Evolutionary conservation across 2,329 filamentous ascomycete genomes (phyloP).

Genomic region (Myriosclerotinia scirpicola): DNA sequence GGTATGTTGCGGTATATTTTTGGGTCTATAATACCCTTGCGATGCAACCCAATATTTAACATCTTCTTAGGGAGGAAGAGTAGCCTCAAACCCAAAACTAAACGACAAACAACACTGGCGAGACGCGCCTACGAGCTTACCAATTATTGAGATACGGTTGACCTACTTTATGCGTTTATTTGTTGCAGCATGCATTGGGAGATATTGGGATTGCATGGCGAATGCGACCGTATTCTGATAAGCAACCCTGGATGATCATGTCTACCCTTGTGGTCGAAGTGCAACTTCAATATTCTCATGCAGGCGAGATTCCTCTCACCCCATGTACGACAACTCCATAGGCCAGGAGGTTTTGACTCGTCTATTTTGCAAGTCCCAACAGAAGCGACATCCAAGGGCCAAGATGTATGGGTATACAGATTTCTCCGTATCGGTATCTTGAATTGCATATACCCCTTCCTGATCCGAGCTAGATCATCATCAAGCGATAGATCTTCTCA

Average conservation of each 20-base stretch:
- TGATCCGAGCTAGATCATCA: conserved; percentile 15
- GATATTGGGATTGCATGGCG: background rate
- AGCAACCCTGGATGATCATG: conserved; percentile 9
- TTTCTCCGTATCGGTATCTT: conserved; percentile 8
- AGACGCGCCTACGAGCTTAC: background rate
- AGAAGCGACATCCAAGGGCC: conserved; percentile 1
- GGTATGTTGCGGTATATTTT: no score
- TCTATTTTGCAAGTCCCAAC: background rate
- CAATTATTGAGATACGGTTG: background rate
- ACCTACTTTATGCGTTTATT: background rate
- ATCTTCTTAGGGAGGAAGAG: no score
- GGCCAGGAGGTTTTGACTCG: background rate
- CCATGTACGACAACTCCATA: background rate
- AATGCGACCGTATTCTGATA: background rate
- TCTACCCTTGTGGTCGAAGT: conserved; percentile 16
- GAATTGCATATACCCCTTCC: background rate
- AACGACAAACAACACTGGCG: background rate
- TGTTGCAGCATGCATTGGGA: background rate
- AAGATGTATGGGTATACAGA: background rate
- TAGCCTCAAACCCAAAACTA: conserved; percentile 1
- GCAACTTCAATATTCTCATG: conserved; percentile 10
- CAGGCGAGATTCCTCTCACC: background rate
- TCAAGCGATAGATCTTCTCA: conserved; percentile 20
- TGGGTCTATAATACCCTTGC: no score
- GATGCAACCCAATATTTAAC: no score